Conservation (phyloP, 805 yeast species). For the Cyberlindnera euphorbiae region DNA sequence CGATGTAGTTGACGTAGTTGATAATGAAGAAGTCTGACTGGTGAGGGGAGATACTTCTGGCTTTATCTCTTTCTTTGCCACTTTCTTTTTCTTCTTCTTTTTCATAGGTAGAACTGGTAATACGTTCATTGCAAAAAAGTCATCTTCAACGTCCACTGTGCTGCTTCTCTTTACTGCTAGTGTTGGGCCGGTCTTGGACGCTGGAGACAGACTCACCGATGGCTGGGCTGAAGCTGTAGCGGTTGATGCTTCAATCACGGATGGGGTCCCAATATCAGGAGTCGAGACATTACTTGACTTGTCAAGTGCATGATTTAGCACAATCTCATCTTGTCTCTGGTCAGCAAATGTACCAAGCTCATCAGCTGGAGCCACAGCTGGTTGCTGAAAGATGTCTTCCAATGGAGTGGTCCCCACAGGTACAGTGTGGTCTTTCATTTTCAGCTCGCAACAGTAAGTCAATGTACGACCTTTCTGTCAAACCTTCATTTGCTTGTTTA, state of each 20-base stretch:
- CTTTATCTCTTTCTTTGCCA: conserved; percentile 10
- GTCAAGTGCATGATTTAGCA: conserved; percentile 21
- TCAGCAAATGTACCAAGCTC: conserved; percentile 12
- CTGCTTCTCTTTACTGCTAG: not conserved
- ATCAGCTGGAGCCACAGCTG: not conserved
- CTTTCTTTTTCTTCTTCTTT: conserved; percentile 18
- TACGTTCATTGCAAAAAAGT: conserved; percentile 24
- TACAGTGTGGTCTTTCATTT: too few relatives aligned
- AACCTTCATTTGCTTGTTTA: too few relatives aligned
- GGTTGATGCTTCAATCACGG: too few relatives aligned
- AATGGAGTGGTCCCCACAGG: too few relatives aligned
- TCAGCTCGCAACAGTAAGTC: too few relatives aligned
- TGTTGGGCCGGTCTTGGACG: not conserved
- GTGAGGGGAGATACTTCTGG: too few relatives aligned
- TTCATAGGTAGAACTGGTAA: conserved; percentile 8
- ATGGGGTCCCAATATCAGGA: too few relatives aligned
- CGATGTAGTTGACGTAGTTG: not conserved
- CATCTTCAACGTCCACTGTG: conserved; percentile 19
- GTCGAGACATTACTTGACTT: conserved; percentile 24
- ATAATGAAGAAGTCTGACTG: not conserved
- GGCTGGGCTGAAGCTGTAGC: too few relatives aligned
- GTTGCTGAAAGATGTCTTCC: too few relatives aligned
- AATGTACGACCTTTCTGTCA: too few relatives aligned
- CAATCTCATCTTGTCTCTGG: conserved; percentile 20
- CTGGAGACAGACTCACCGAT: too few relatives aligned